Evolutionary conservation across 1,284 basidiomycete species (phyloP), one percentile per base, ranked within the genome.

Genomic region (Ceratobasidium sp.): DNA sequence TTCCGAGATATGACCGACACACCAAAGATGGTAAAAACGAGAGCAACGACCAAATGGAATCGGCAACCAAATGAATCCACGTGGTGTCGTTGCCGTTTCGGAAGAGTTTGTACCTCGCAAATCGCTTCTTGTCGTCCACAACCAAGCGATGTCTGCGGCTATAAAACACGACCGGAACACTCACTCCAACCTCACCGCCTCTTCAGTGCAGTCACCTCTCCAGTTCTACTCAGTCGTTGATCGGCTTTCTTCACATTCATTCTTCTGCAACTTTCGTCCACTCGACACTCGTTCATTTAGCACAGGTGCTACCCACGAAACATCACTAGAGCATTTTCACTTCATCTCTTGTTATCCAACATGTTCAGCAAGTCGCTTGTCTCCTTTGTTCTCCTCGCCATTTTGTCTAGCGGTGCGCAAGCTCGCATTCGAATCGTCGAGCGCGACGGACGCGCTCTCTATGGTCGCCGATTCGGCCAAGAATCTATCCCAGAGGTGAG

Each of bases 381-480:
- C 32, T 41, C 62, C 26, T 53, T 67, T 53, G 48, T 80, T 74
- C 73, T 83, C 72, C 58, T 74, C 26, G 62, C 72, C 26, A 55
- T 69, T 16, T 21, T 74, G 23, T 72, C 73, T 30, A 32, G 61
- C 16, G 43, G 61, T 5, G 48, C 72, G 34, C 57, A 73, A 21
- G 71, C 73, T 55, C 73, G 73, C 28, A 50, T 50, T 1, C 53
- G 45, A 28, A 52, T 73, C 45, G 26, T 72, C 21, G 73, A 74
- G 55, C 70, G 78, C 78, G 53, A 77, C 82, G 75, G 74, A 84
- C 69, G 79, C 80, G 34, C 78, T 85, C 45, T 79, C 79, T 21
- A 85, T 76, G 85, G 85, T 41, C 83, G 86, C 76, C 84, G 86
- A 45, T 88, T 87, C 76, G 83, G 83, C 43, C 84, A 86, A 77